Evolutionary conservation across 345 rosid genomes (phyloP).

Genomic region (Sisymbrium irio): DNA sequence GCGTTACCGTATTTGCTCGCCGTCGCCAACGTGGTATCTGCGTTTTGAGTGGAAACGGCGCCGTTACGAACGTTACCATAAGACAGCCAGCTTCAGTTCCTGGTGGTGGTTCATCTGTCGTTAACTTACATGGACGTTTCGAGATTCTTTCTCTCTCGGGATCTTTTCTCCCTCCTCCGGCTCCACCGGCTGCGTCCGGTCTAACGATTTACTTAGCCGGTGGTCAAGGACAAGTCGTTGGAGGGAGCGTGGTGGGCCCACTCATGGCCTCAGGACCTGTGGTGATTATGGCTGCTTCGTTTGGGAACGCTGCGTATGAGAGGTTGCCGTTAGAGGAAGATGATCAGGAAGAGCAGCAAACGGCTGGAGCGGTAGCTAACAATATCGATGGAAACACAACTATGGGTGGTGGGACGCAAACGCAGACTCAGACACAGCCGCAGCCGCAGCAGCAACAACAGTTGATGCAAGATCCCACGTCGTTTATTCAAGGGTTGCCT

Average conservation of each 20-base stretch:
- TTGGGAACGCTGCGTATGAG: constrained; percentile 97
- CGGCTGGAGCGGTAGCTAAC: constrained; percentile 20
- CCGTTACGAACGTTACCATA: constrained; percentile 77
- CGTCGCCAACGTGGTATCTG: constrained; percentile 85
- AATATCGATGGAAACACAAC: constrained; percentile 38
- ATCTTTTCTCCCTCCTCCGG: constrained; percentile 90
- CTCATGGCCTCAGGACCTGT: constrained; percentile 85
- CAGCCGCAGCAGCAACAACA: constrained; percentile 34
- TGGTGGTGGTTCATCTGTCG: constrained; percentile 52
- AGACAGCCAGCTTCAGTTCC: constrained; percentile 73
- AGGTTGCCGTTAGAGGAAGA: constrained; percentile 84
- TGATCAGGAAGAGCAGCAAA: constrained; percentile 41
- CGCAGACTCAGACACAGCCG: constrained; percentile 40
- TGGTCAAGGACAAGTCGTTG: constrained; percentile 96
- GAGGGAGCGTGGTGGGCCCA: constrained; percentile 85
- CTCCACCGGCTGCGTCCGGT: constrained; percentile 86
- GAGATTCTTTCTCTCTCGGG: constrained; percentile 91
- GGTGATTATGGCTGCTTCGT: constrained; percentile 93
- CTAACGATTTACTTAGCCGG: constrained; percentile 85
- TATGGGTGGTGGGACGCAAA: constrained; percentile 33
- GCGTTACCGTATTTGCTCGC: constrained; percentile 71
- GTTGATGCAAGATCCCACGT: constrained; percentile 68
- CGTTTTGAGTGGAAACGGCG: constrained; percentile 82
- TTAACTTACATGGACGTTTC: constrained; percentile 83
- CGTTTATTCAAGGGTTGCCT: constrained; percentile 65